phyloP scores from a whole-genome alignment of 2,329 filamentous ascomycete species.

The Beauveria varroae region DNA sequence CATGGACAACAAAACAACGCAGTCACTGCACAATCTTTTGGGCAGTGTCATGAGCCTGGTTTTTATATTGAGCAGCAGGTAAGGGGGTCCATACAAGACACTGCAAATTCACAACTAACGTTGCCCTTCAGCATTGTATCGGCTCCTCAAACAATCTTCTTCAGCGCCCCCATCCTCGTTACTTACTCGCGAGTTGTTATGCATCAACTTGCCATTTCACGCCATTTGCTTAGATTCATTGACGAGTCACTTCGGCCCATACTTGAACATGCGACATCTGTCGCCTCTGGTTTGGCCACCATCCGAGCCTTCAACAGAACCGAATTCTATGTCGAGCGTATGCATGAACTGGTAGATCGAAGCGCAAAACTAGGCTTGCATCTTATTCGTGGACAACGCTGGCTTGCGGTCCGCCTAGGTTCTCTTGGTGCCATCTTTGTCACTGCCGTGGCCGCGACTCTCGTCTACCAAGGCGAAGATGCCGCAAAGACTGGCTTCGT shows the following conservation, averaged over 20 bases:
- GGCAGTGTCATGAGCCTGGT: not conserved
- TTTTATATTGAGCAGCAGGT: slow-evolving; percentile 1
- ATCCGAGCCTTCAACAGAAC: slow-evolving; percentile 12
- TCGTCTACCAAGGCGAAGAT: not conserved
- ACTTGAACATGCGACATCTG: not conserved
- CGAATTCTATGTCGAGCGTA: not conserved
- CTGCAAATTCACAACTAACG: not conserved
- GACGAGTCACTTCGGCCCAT: slow-evolving; percentile 1
- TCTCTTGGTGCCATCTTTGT: slow-evolving; percentile 7
- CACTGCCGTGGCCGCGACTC: not conserved
- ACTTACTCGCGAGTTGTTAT: not conserved
- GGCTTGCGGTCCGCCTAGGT: slow-evolving; percentile 6
- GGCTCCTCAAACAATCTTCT: not conserved
- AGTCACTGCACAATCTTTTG: not conserved
- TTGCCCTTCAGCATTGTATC: not conserved
- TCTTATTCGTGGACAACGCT: slow-evolving; percentile 1
- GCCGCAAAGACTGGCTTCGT: slow-evolving; percentile 7
- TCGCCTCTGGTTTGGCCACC: slow-evolving; percentile 3
- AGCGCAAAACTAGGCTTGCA: slow-evolving; percentile 6
- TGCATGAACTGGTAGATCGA: not conserved
- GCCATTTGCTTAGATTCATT: not conserved
- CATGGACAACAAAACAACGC: slow-evolving; percentile 5
- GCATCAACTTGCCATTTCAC: not conserved
- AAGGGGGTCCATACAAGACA: not conserved
- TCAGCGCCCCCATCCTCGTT: not conserved